phyloP scores from a whole-genome alignment of 2,329 filamentous ascomycete species.

The Phoma sp. region DNA sequence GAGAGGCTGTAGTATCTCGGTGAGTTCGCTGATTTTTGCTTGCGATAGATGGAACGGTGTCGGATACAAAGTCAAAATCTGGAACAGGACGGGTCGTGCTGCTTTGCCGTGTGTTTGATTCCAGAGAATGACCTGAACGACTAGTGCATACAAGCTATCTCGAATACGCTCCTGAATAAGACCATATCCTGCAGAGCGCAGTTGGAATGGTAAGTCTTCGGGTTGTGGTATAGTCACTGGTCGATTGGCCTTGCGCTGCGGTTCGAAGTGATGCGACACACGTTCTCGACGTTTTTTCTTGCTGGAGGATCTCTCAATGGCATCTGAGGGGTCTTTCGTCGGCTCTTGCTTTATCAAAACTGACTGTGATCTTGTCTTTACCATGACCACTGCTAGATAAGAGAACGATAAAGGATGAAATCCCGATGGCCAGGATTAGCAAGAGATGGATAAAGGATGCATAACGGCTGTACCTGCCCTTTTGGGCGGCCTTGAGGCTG shows the following conservation, averaged over 20 bases:
- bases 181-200: slow-evolving; percentile 63
- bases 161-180: slow-evolving; percentile 84
- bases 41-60: slow-evolving; percentile 66
- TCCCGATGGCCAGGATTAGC: not conserved
- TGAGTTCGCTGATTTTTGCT: slow-evolving; percentile 27
- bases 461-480: slow-evolving; percentile 9
- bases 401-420: slow-evolving; percentile 2
- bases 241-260: slow-evolving; percentile 21
- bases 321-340: no score
- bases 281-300: slow-evolving; percentile 3
- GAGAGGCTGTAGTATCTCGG: slow-evolving; percentile 30
- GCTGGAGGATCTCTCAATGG: not conserved
- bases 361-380: slow-evolving; percentile 11
- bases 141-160: slow-evolving; percentile 76
- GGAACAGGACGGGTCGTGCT: slow-evolving; percentile 77
- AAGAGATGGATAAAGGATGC: not conserved
- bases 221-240: slow-evolving; percentile 24
- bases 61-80: slow-evolving; percentile 71
- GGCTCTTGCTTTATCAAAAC: not conserved
- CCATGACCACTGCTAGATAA: slow-evolving; percentile 5
- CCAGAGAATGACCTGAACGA: slow-evolving; percentile 83
- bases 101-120: slow-evolving; percentile 77
- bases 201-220: slow-evolving; percentile 27
- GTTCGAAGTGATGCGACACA: slow-evolving; percentile 7
- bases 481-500: not conserved